A percentile compares a stretch with the other conserved stretches of the same genome.
Evolutionary conservation across 441 rosid genomes (phyloP).

Genomic region (Aleurites moluccanus): DNA sequence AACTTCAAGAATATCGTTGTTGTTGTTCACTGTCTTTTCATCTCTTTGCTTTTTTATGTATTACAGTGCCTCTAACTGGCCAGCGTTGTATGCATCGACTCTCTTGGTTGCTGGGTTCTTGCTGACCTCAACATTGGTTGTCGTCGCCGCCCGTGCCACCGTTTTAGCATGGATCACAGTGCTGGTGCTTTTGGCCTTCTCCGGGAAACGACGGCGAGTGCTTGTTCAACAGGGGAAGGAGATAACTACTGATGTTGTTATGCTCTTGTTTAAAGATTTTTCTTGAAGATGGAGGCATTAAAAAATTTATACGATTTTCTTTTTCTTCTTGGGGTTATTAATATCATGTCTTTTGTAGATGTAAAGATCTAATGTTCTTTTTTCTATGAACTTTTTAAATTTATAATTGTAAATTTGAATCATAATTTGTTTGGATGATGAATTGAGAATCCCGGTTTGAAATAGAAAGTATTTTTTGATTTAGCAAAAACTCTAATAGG

Average conservation of each 20-base stretch:
- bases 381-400: too few relatives aligned
- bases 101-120: slow-evolving; percentile 29
- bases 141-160: slow-evolving; percentile 47
- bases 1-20: slow-evolving; percentile 9
- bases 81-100: not conserved
- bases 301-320: not conserved
- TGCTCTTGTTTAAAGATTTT: slow-evolving; percentile 27
- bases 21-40: not conserved
- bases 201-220: slow-evolving; percentile 44
- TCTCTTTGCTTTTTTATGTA: not conserved
- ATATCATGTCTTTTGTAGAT: not conserved
- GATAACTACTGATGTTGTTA: slow-evolving; percentile 43
- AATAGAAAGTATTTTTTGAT: too few relatives aligned
- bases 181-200: slow-evolving; percentile 44
- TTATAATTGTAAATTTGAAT: too few relatives aligned
- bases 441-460: too few relatives aligned
- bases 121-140: slow-evolving; percentile 23
- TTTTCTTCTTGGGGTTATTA: not conserved
- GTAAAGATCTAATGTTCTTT: too few relatives aligned
- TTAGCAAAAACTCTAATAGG: too few relatives aligned
- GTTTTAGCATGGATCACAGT: slow-evolving; percentile 51
- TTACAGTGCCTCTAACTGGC: not conserved
- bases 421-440: too few relatives aligned
- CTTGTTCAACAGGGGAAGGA: slow-evolving; percentile 46
- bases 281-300: not conserved